Conservation (phyloP, 352 stramenopile genomes). For the Pythium periplocum region DNA sequence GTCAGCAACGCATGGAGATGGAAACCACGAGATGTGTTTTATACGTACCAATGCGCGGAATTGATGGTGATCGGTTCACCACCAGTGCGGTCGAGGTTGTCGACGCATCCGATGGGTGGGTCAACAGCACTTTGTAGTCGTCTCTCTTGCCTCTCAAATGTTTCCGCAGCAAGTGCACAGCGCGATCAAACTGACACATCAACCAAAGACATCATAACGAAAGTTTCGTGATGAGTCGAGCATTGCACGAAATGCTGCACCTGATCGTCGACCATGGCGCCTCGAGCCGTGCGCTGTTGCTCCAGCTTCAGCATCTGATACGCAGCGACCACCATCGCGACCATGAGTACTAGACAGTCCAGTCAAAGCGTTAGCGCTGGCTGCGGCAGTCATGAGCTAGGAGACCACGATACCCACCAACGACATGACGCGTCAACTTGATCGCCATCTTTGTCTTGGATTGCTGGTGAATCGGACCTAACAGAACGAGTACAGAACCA, state of each 20-base stretch:
- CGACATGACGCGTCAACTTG: neutral
- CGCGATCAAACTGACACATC: conserved; percentile 41
- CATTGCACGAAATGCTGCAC: conserved; percentile 14
- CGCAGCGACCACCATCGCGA: conserved; percentile 50
- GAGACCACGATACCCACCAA: no score
- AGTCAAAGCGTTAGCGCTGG: no score
- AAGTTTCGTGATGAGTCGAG: neutral
- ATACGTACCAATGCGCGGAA: conserved; percentile 49
- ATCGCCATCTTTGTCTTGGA: neutral
- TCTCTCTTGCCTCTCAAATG: conserved; percentile 24
- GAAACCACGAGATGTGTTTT: no score
- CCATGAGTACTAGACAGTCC: conserved; percentile 34
- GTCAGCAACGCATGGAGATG: no score
- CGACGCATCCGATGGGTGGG: conserved; percentile 10
- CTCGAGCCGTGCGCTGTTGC: conserved; percentile 25
- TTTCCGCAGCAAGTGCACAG: conserved; percentile 30
- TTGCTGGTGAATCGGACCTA: neutral
- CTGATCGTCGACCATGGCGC: conserved; percentile 30
- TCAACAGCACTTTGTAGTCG: conserved; percentile 44
- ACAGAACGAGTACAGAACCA: neutral
- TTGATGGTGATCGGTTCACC: conserved; percentile 38
- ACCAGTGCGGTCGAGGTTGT: conserved; percentile 27
- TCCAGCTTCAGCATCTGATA: conserved; percentile 60
- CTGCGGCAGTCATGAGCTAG: neutral
- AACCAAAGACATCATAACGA: neutral